A percentile compares a stretch with the other conserved stretches of the same genome.
phyloP scores from a whole-genome alignment of 2,329 filamentous ascomycete genomes.

The Lasiodiplodia sp. region DNA sequence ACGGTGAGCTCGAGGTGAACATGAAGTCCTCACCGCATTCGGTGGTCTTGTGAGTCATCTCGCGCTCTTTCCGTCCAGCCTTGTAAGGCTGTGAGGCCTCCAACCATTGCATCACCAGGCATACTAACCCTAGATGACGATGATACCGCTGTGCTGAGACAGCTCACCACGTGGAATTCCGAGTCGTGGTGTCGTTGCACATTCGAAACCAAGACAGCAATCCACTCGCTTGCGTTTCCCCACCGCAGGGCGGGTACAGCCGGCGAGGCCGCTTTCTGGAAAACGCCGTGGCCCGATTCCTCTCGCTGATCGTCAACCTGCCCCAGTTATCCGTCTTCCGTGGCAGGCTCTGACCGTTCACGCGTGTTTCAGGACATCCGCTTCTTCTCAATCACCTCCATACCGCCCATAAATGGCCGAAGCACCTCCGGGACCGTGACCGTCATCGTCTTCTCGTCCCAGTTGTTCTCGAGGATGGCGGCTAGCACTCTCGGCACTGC shows the following conservation, averaged over 20 bases:
- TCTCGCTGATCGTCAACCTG: conserved; percentile 8
- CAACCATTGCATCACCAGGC: conserved; percentile 23
- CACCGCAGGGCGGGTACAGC: conserved; percentile 17
- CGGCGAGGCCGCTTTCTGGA: conserved; percentile 22
- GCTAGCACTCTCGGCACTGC: conserved; percentile 90
- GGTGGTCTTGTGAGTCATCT: conserved; percentile 3
- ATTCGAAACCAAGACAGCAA: conserved; percentile 9
- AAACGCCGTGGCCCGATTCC: conserved; percentile 9
- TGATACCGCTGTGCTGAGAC: conserved; percentile 9
- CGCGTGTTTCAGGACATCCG: conserved; percentile 26
- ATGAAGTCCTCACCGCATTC: conserved; percentile 18
- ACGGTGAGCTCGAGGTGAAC: not conserved
- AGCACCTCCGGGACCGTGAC: conserved; percentile 82
- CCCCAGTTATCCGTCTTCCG: conserved; percentile 13
- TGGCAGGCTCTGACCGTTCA: conserved; percentile 10
- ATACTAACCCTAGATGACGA: conserved; percentile 6
- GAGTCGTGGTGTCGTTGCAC: conserved; percentile 22
- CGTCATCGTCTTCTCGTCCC: conserved; percentile 72
- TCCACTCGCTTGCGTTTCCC: conserved; percentile 24
- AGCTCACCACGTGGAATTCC: conserved; percentile 17
- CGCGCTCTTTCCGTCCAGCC: conserved; percentile 4
- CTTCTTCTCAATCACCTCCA: conserved; percentile 41
- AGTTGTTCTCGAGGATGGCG: conserved; percentile 88
- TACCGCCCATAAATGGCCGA: conserved; percentile 78
- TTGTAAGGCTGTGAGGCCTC: conserved; percentile 20